Conservation (phyloP, 495 filamentous ascomycete species). For the Hyphodiscus hymeniophilus region DNA sequence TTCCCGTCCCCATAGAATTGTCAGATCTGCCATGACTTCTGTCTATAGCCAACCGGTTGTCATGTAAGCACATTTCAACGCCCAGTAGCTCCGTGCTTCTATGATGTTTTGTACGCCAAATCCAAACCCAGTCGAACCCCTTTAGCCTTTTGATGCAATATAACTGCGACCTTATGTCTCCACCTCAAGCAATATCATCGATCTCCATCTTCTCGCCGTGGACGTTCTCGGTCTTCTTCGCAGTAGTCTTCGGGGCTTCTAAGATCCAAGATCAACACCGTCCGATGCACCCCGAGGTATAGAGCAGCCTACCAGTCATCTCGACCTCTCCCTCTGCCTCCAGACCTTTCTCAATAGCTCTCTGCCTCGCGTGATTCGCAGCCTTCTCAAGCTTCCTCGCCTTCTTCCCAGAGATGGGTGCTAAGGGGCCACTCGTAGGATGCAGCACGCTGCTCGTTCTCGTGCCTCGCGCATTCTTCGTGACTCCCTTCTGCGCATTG, state of each 20-base stretch:
- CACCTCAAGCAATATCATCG: neutral
- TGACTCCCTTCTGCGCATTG: slow-evolving; percentile 16
- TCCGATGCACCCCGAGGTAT: neutral
- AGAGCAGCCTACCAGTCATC: slow-evolving; percentile 19
- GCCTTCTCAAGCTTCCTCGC: slow-evolving; percentile 22
- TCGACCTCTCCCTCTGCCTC: slow-evolving; percentile 20
- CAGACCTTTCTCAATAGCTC: slow-evolving; percentile 22
- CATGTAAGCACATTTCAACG: no score
- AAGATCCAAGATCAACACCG: neutral
- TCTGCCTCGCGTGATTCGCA: slow-evolving; percentile 17
- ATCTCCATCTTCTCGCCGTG: slow-evolving; percentile 16
- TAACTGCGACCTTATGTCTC: no score
- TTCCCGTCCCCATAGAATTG: no score
- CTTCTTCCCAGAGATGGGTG: slow-evolving; percentile 23
- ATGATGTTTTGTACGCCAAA: no score
- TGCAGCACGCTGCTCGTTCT: slow-evolving; percentile 16
- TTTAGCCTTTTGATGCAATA: no score
- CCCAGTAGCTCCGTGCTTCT: no score
- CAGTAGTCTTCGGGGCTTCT: slow-evolving; percentile 21
- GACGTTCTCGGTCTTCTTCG: slow-evolving; percentile 9
- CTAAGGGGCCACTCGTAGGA: slow-evolving; percentile 21
- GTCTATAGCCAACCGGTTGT: no score
- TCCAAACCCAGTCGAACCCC: no score
- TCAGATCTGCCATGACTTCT: no score
- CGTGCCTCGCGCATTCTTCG: slow-evolving; percentile 22